Conservation (phyloP, 768 basidiomycete genomes). For the Flagelloscypha sp. region DNA sequence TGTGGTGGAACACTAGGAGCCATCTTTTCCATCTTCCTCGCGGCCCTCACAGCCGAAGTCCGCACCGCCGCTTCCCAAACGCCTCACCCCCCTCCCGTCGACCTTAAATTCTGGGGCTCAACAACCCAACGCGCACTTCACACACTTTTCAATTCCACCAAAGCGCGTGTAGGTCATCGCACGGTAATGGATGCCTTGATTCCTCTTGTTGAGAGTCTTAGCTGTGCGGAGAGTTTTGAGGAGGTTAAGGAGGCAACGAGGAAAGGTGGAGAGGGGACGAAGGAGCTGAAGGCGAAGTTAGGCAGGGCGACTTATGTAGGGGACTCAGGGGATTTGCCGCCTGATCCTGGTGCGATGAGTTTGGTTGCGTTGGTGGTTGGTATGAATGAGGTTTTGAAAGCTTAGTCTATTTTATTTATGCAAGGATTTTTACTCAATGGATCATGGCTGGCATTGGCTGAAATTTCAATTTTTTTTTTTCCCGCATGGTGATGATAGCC, state of each 20-base stretch:
- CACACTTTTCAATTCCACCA: slow-evolving; percentile 7
- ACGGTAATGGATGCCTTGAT: slow-evolving; percentile 12
- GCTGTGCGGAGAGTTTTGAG: neutral
- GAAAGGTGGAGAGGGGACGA: slow-evolving; percentile 9
- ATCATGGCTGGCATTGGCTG: too few species aligned
- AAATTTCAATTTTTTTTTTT: too few species aligned
- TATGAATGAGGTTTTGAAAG: neutral
- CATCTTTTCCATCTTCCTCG: slow-evolving; percentile 11
- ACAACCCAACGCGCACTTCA: slow-evolving; percentile 4
- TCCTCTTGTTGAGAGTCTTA: slow-evolving; percentile 8
- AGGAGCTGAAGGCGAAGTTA: slow-evolving; percentile 4
- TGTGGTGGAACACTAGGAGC: slow-evolving; percentile 11
- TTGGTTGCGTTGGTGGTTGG: slow-evolving; percentile 7
- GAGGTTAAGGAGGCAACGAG: slow-evolving; percentile 4
- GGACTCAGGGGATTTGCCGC: slow-evolving; percentile 8
- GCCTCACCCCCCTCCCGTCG: too few species aligned
- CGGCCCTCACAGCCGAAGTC: slow-evolving; percentile 9
- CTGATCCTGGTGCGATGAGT: slow-evolving; percentile 10
- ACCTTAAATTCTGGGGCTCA: slow-evolving; percentile 8
- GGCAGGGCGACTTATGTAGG: slow-evolving; percentile 10
- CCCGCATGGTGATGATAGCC: too few species aligned
- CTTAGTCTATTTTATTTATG: too few species aligned
- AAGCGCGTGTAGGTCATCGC: slow-evolving; percentile 8
- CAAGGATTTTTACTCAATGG: too few species aligned
- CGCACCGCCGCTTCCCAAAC: slow-evolving; percentile 2